Evolutionary conservation across 1,284 basidiomycete species (phyloP).

Genomic region (Ceratorhiza oryzae-sativae): DNA sequence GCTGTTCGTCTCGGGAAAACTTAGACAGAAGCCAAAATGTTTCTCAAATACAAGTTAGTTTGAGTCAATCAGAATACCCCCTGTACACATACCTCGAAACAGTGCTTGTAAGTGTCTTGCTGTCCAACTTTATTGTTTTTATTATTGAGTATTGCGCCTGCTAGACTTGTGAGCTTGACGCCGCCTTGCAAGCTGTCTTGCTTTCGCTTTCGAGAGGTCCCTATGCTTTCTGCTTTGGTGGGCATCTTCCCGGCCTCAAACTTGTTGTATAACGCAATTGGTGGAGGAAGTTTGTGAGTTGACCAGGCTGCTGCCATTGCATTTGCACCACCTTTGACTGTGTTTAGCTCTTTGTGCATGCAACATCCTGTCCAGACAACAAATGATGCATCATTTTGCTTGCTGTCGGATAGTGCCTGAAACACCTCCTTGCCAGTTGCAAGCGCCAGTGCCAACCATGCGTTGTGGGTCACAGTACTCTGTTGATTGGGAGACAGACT

Average conservation of each 20-base stretch:
- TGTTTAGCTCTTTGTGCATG: slow-evolving; percentile 56
- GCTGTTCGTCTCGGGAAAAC: slow-evolving; percentile 27
- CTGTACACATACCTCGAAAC: slow-evolving; percentile 41
- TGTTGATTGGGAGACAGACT: not conserved
- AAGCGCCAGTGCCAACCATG: not conserved
- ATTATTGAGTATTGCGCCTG: slow-evolving; percentile 49
- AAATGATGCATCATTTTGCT: not conserved
- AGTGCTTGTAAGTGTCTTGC: slow-evolving; percentile 44
- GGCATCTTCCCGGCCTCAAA: slow-evolving; percentile 43
- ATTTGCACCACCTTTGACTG: slow-evolving; percentile 50
- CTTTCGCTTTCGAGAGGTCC: too few species aligned
- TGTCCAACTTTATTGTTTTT: slow-evolving; percentile 52
- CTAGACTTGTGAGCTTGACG: slow-evolving; percentile 48
- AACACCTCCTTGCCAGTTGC: slow-evolving; percentile 4
- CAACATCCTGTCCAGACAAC: slow-evolving; percentile 51
- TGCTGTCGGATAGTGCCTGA: not conserved
- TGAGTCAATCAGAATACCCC: not conserved
- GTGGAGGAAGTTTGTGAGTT: slow-evolving; percentile 39
- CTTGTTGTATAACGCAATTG: slow-evolving; percentile 48
- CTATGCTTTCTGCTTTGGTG: not conserved
- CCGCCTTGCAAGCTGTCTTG: slow-evolving; percentile 44
- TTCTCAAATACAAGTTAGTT: not conserved
- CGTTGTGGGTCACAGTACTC: not conserved
- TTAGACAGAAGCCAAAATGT: slow-evolving; percentile 20
- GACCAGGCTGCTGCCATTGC: slow-evolving; percentile 49